Evolutionary conservation across 2,329 filamentous ascomycete species (phyloP).

Genomic region (Diaporthe citri): DNA sequence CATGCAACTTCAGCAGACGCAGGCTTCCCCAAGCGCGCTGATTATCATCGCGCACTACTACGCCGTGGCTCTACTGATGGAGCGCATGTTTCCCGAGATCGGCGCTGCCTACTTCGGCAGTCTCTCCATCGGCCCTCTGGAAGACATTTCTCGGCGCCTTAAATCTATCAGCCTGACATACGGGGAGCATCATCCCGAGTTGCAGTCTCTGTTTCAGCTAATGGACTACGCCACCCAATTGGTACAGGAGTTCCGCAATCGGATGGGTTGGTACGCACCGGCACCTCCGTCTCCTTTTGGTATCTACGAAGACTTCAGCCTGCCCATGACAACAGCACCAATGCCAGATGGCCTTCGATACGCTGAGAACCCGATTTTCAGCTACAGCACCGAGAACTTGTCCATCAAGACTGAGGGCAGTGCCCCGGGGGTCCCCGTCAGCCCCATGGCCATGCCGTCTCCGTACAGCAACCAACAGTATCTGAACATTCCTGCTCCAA

Average conservation of each 20-base stretch:
- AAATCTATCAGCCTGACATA: conserved; percentile 75
- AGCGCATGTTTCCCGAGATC: conserved; percentile 92
- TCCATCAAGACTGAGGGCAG: conserved; percentile 65
- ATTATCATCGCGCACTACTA: conserved; percentile 93
- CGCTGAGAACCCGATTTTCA: conserved; percentile 68
- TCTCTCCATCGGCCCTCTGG: conserved; percentile 83
- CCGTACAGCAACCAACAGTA: conserved; percentile 69
- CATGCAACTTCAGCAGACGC: conserved; percentile 81
- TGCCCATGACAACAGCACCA: conserved; percentile 53
- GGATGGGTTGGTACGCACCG: conserved; percentile 76
- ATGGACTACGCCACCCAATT: conserved; percentile 81
- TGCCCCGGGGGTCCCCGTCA: conserved; percentile 61
- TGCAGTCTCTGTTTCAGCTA: conserved; percentile 66
- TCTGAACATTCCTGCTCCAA: conserved; percentile 73
- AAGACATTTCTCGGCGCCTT: conserved; percentile 85
- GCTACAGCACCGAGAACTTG: conserved; percentile 74
- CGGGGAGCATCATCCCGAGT: conserved; percentile 68
- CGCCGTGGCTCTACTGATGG: conserved; percentile 86
- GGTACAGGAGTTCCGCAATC: conserved; percentile 75
- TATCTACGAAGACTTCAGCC: conserved; percentile 50
- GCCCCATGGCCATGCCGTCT: conserved; percentile 68
- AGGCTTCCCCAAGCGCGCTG: conserved; percentile 81
- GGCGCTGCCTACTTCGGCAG: conserved; percentile 89
- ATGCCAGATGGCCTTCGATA: conserved; percentile 58
- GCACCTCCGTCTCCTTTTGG: conserved; percentile 62